Percentiles rank a stretch among this genome's conserved stretches.
phyloP scores from a whole-genome alignment of 192 early-diverging fungal species.

The Coemansia erecta region DNA sequence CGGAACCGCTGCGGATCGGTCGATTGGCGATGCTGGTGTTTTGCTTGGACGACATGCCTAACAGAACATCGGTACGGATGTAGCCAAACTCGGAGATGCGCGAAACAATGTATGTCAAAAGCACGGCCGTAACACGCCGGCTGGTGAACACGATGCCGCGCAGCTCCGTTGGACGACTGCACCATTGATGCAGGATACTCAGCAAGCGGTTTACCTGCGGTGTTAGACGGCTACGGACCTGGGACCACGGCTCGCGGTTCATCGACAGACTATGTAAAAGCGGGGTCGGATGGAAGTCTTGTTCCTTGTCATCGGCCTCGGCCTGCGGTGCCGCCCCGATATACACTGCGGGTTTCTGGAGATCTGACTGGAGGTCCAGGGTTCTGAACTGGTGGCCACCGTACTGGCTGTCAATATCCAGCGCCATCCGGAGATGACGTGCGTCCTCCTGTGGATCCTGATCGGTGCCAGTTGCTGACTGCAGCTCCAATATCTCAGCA shows the following conservation, averaged over 20 bases:
- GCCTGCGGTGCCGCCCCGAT: neutral
- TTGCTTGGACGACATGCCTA: constrained; percentile 33
- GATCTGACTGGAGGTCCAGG: neutral
- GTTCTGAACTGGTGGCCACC: constrained; percentile 5
- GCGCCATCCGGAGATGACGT: constrained; percentile 11
- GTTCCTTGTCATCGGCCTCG: neutral
- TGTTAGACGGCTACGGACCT: constrained; percentile 46
- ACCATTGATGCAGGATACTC: constrained; percentile 58
- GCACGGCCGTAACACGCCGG: constrained; percentile 67
- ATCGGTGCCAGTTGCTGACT: neutral
- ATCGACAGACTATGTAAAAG: constrained; percentile 10
- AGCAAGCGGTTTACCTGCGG: constrained; percentile 72
- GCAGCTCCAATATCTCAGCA: neutral
- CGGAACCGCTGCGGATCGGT: constrained; percentile 38
- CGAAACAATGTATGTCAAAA: constrained; percentile 55
- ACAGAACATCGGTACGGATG: constrained; percentile 38
- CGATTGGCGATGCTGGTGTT: constrained; percentile 17
- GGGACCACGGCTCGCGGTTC: constrained; percentile 24
- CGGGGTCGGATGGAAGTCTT: constrained; percentile 18
- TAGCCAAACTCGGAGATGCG: constrained; percentile 55
- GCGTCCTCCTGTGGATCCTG: constrained; percentile 11
- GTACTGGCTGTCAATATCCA: constrained; percentile 13
- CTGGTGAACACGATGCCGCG: constrained; percentile 89
- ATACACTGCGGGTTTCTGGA: neutral
- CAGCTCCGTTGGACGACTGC: constrained; percentile 52